Percentiles rank a stretch among this genome's conserved stretches.
phyloP scores from a whole-genome alignment of 352 stramenopile species.

The Elongisporangium undulatum region DNA sequence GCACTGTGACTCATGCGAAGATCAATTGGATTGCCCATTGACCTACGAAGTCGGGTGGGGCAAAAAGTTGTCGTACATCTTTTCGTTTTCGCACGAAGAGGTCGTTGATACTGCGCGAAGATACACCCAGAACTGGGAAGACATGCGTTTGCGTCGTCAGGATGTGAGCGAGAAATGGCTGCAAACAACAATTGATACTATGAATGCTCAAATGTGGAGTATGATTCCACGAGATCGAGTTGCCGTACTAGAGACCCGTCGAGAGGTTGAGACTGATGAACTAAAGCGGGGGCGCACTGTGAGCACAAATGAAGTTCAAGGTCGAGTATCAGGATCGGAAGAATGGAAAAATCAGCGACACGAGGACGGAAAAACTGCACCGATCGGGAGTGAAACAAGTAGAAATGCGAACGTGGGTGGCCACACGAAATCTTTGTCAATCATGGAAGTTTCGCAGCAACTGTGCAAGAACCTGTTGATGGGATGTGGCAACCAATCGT shows the following conservation, averaged over 20 bases:
- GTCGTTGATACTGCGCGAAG: constrained; percentile 88
- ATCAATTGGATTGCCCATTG: constrained; percentile 88
- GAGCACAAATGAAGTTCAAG: constrained; percentile 48
- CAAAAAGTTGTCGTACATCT: constrained; percentile 92
- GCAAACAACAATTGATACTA: constrained; percentile 32
- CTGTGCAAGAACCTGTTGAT: constrained; percentile 44
- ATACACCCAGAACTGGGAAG: constrained; percentile 71
- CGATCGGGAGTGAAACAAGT: background rate
- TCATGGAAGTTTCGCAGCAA: constrained; percentile 29
- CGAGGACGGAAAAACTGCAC: constrained; percentile 46
- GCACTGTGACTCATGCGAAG: constrained; percentile 94
- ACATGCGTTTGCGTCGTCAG: constrained; percentile 51
- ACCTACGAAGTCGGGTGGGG: constrained; percentile 96
- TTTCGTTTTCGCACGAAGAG: constrained; percentile 86
- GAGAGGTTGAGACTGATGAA: constrained; percentile 39
- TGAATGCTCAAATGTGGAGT: constrained; percentile 42
- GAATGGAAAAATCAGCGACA: constrained; percentile 74
- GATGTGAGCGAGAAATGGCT: constrained; percentile 72
- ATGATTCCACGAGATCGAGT: constrained; percentile 22
- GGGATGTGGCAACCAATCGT: constrained; percentile 24
- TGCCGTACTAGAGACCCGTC: constrained; percentile 30
- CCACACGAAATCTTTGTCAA: background rate
- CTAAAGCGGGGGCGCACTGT: constrained; percentile 23
- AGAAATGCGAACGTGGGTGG: background rate
- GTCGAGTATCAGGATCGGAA: constrained; percentile 69